These are phyloP conservation scores for Senna tora DNA, from an alignment of 306 rosid species.

Conservation along the genomic window DNA sequence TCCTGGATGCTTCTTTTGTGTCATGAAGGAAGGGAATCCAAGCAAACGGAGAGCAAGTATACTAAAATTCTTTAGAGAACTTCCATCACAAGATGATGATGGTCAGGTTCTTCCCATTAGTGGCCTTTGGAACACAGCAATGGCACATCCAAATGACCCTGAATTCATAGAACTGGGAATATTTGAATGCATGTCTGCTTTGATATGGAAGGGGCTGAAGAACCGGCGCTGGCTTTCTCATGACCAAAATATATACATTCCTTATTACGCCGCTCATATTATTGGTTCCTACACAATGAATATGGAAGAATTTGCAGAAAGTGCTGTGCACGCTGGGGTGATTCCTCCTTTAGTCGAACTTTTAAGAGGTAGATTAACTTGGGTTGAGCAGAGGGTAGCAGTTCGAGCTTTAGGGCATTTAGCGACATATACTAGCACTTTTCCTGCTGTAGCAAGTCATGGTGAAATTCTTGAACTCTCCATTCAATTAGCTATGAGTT, in stretches of 20 bases:
- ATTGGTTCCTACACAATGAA: slow-evolving; percentile 99
- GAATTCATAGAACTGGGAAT: slow-evolving; percentile 92
- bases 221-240: slow-evolving; percentile 97
- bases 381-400: slow-evolving; percentile 99
- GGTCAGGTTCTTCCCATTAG: slow-evolving; percentile 99
- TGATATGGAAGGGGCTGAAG: slow-evolving; percentile 96
- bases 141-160: slow-evolving; percentile 99
- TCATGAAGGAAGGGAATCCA: slow-evolving; percentile 99
- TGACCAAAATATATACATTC: slow-evolving; percentile 95
- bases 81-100: slow-evolving; percentile 93
- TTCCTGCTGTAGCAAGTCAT: slow-evolving; percentile 79
- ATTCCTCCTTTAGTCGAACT: slow-evolving; percentile 94
- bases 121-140: slow-evolving; percentile 99
- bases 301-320: slow-evolving; percentile 96
- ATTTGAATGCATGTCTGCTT: slow-evolving; percentile 95
- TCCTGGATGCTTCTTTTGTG: slow-evolving; percentile 99
- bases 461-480: slow-evolving; percentile 95
- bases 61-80: slow-evolving; percentile 88
- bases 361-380: slow-evolving; percentile 88
- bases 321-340: slow-evolving; percentile 83
- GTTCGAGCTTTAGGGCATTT: slow-evolving; percentile 98
- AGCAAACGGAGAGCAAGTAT: slow-evolving; percentile 89
- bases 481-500: slow-evolving; percentile 88
- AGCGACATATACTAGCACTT: slow-evolving; percentile 91
- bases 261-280: slow-evolving; percentile 96